Evolutionary conservation across 208 protist genomes (phyloP).

Genomic region (Crithidia brevicula): DNA sequence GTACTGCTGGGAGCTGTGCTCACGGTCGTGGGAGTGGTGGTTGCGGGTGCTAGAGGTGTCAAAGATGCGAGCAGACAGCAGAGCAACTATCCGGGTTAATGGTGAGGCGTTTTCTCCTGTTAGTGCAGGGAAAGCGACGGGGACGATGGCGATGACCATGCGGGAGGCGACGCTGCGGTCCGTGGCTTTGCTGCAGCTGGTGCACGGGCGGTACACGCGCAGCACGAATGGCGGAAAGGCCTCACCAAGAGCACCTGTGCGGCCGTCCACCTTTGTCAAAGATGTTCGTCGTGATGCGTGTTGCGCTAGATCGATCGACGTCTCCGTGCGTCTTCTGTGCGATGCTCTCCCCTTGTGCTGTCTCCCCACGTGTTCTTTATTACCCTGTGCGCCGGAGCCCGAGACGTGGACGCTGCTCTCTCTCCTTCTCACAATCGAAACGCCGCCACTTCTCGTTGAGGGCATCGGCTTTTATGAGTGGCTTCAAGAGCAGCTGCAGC

Average conservation of each 20-base stretch:
- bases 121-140: background rate
- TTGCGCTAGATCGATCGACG: background rate
- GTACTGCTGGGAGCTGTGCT: background rate
- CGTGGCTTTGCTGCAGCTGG: slow-evolving; percentile 9
- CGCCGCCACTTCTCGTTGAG: background rate
- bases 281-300: background rate
- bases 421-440: slow-evolving; percentile 5
- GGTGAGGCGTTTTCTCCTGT: too few species aligned
- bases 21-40: slow-evolving; percentile 3
- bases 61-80: background rate
- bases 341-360: background rate
- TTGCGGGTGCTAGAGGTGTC: background rate
- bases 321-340: background rate
- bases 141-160: background rate
- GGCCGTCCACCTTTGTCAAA: too few species aligned
- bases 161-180: background rate
- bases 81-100: too few species aligned
- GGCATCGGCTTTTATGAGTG: background rate
- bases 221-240: background rate
- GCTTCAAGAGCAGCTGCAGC: background rate
- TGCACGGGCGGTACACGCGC: background rate
- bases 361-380: background rate
- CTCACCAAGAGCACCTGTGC: too few species aligned
- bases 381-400: too few species aligned
- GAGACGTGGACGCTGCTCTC: slow-evolving; percentile 22